phyloP scores from a whole-genome alignment of 257 asterid genomes.

The Rhazya stricta region DNA sequence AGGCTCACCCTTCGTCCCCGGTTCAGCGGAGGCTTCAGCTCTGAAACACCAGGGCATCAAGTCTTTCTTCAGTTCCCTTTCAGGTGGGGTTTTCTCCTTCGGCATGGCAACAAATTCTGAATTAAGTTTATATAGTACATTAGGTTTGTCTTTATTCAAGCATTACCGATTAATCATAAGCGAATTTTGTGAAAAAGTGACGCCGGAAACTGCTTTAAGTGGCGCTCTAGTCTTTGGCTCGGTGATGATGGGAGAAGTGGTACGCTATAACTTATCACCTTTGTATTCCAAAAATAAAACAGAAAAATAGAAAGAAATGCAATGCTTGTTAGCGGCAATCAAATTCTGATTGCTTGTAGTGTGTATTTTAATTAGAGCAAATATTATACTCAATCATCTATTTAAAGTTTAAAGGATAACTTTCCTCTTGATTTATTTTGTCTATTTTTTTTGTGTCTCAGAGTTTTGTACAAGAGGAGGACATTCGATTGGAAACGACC shows the following conservation, averaged over 20 bases:
- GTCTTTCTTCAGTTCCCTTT: no score
- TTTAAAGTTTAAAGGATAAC: no score
- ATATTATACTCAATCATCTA: background rate
- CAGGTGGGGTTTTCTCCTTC: no score
- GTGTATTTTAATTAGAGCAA: background rate
- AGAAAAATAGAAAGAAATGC: no score
- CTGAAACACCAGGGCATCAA: no score
- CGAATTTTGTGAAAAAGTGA: background rate
- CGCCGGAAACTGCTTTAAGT: background rate
- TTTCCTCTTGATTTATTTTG: background rate
- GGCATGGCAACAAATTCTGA: no score
- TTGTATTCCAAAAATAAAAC: background rate
- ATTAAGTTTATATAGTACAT: no score
- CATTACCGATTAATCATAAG: background rate
- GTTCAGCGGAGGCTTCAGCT: no score
- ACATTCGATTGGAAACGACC: background rate
- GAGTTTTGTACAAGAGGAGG: constrained; percentile 1
- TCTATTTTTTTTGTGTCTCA: background rate
- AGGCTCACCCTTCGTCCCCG: no score
- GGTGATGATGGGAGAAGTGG: constrained; percentile 7
- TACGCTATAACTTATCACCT: background rate
- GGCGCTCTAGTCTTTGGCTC: background rate
- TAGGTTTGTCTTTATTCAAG: no score
- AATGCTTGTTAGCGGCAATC: background rate
- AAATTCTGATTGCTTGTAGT: background rate